Evolutionary conservation across 164 flowering plant species (phyloP).

Genomic region (Saururus chinensis): DNA sequence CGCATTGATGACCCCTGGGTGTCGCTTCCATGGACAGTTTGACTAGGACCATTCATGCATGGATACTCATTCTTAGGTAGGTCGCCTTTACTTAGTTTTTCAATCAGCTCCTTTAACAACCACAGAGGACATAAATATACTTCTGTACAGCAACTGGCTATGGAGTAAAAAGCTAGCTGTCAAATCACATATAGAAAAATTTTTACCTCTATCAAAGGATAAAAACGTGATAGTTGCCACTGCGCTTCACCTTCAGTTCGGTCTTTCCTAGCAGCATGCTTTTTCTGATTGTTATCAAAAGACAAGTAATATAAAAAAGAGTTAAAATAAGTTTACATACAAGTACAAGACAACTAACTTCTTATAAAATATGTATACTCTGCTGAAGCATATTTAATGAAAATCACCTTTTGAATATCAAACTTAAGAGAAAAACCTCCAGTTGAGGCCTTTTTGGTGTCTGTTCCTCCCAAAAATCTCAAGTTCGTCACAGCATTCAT

Average conservation of each 20-base stretch:
- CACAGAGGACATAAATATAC: neutral
- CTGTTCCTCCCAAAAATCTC: slow-evolving; percentile 61
- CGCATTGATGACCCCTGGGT: slow-evolving; percentile 27
- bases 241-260: slow-evolving; percentile 61
- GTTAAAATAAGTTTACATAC: neutral
- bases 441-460: slow-evolving; percentile 44
- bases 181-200: too few relatives aligned
- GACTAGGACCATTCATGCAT: slow-evolving; percentile 82
- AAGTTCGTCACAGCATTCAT: slow-evolving; percentile 75
- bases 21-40: slow-evolving; percentile 33
- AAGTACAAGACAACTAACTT: neutral
- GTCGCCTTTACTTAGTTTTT: slow-evolving; percentile 72
- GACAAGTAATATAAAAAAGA: neutral
- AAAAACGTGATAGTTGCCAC: slow-evolving; percentile 88
- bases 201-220: slow-evolving; percentile 90
- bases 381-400: neutral
- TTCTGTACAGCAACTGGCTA: neutral
- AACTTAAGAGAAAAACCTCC: slow-evolving; percentile 80
- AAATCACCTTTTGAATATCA: slow-evolving; percentile 71
- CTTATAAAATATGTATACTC: neutral
- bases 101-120: slow-evolving; percentile 65
- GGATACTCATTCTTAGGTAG: slow-evolving; percentile 73
- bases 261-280: slow-evolving; percentile 75
- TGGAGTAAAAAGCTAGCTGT: too few relatives aligned
- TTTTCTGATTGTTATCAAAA: slow-evolving; percentile 31